Percentiles rank a stretch among this genome's conserved stretches.
phyloP scores from a whole-genome alignment of 1,284 basidiomycete genomes.

The Trichosporon sp. region DNA sequence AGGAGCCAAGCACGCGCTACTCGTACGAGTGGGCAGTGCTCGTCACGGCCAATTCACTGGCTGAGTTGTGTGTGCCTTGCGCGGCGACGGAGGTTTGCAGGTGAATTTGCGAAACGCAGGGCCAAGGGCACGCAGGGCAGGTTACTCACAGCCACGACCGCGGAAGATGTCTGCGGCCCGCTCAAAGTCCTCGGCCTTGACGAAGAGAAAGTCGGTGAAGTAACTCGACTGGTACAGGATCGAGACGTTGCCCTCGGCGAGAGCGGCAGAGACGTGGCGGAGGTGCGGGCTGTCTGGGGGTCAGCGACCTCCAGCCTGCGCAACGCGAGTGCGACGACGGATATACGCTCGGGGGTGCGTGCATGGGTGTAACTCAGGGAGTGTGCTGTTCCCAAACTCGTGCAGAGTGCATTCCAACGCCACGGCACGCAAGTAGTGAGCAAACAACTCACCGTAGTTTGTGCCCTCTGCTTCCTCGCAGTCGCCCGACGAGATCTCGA shows the following conservation, averaged over 20 bases:
- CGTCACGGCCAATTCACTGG: background rate
- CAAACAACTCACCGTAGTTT: conserved; percentile 37
- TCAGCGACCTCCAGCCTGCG: too few species aligned
- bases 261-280: conserved; percentile 68
- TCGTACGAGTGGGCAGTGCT: conserved; percentile 1
- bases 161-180: conserved; percentile 34
- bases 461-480: conserved; percentile 22
- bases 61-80: background rate
- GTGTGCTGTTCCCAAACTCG: background rate
- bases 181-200: conserved; percentile 38
- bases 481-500: conserved; percentile 42
- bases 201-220: conserved; percentile 77
- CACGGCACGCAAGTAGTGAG: background rate
- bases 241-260: conserved; percentile 72
- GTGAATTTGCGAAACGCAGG: background rate
- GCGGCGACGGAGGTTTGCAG: background rate
- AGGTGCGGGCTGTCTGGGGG: conserved; percentile 50
- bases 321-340: too few species aligned
- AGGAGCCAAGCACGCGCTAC: background rate
- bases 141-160: conserved; percentile 38
- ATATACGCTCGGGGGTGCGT: background rate
- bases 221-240: conserved; percentile 81
- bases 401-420: background rate
- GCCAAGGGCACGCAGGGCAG: conserved; percentile 6
- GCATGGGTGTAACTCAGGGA: background rate